Conservation (phyloP, 768 basidiomycete genomes). For the Phylloporus sp. region DNA sequence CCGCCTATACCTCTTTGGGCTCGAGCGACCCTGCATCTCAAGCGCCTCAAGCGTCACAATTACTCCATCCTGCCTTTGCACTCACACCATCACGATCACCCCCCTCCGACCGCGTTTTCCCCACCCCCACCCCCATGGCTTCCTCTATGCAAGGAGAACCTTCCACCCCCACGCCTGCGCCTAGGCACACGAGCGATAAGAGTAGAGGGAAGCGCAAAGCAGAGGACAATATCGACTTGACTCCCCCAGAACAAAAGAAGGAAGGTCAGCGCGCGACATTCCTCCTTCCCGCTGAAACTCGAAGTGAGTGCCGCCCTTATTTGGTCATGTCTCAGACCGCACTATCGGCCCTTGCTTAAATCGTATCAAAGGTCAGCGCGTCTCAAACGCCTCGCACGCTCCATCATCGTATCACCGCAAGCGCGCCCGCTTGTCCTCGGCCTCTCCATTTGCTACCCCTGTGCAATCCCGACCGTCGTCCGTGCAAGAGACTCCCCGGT, state of each 20-base stretch:
- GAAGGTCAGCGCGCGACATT: constrained; percentile 54
- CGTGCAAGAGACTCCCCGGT: constrained; percentile 23
- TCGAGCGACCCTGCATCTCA: constrained; percentile 18
- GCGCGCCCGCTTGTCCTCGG: constrained; percentile 53
- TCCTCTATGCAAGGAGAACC: constrained; percentile 21
- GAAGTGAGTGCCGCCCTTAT: constrained; percentile 42
- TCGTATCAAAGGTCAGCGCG: constrained; percentile 44
- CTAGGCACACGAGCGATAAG: constrained; percentile 31
- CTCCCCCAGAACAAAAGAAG: constrained; percentile 59
- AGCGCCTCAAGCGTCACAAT: constrained; percentile 4
- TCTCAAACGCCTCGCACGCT: constrained; percentile 51
- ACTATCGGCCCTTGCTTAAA: constrained; percentile 24
- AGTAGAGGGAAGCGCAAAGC: constrained; percentile 67
- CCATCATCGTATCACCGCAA: constrained; percentile 74
- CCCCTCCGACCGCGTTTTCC: constrained; percentile 9
- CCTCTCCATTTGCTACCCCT: constrained; percentile 32
- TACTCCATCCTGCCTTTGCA: constrained; percentile 13
- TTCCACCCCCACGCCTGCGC: constrained; percentile 31
- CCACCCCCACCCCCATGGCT: constrained; percentile 8
- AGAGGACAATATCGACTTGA: constrained; percentile 64
- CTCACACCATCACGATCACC: constrained; percentile 19
- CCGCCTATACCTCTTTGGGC: constrained; percentile 12
- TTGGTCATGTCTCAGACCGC: constrained; percentile 17
- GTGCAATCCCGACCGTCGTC: constrained; percentile 30
- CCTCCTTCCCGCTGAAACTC: constrained; percentile 48